Percentiles rank a stretch among this genome's conserved stretches.
Evolutionary conservation across 495 filamentous ascomycete genomes (phyloP).

Genomic region (Xylaria venustula): DNA sequence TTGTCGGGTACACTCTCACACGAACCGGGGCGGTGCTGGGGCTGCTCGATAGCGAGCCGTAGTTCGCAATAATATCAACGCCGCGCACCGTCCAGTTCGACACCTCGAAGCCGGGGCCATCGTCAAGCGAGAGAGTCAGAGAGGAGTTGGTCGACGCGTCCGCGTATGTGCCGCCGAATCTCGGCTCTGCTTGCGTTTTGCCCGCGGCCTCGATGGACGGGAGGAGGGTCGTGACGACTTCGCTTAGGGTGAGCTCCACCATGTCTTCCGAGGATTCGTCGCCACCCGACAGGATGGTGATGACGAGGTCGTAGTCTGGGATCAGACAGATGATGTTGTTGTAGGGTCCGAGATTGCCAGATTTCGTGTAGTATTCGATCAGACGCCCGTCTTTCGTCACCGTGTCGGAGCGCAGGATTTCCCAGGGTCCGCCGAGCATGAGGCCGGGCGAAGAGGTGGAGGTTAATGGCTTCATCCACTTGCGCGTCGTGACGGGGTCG

Average conservation of each 20-base stretch:
- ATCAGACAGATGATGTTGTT: constrained; percentile 45
- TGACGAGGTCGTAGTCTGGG: constrained; percentile 54
- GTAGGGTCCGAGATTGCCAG: constrained; percentile 50
- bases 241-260: constrained; percentile 29
- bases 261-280: constrained; percentile 19
- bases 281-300: constrained; percentile 46
- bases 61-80: constrained; percentile 38
- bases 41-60: constrained; percentile 21
- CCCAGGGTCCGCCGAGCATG: constrained; percentile 56
- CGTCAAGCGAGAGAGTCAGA: constrained; percentile 42
- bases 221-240: constrained; percentile 36
- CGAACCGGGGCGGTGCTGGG: constrained; percentile 15
- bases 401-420: constrained; percentile 42
- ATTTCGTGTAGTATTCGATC: constrained; percentile 57
- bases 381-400: constrained; percentile 37
- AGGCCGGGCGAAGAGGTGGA: constrained; percentile 45
- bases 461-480: constrained; percentile 55
- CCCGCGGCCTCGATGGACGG: constrained; percentile 47
- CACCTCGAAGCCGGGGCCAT: constrained; percentile 41
- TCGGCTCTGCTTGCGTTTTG: constrained; percentile 36
- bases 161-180: constrained; percentile 42
- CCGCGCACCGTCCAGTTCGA: constrained; percentile 40
- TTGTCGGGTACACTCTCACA: constrained; percentile 33
- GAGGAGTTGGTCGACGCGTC: constrained; percentile 38
- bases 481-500: constrained; percentile 40